These are phyloP conservation scores for Teunomyces gatunensis DNA, from an alignment of 805 yeast species.

Conservation along the genomic window DNA sequence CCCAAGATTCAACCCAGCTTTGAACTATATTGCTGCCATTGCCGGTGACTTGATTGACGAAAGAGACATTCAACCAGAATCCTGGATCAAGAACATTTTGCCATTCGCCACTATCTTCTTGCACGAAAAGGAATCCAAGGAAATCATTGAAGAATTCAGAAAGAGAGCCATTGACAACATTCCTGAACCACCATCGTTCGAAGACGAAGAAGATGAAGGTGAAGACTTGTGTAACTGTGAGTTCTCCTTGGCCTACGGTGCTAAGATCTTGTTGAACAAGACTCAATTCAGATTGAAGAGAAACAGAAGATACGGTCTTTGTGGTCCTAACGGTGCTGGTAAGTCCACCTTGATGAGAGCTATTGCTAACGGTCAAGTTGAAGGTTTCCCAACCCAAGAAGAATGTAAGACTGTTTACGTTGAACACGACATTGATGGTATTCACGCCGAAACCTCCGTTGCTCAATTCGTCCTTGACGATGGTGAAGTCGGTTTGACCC, in stretches of 20 bases:
- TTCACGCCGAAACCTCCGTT: constrained; percentile 94
- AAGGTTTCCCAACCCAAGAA: constrained; percentile 99
- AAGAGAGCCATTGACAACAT: constrained; percentile 96
- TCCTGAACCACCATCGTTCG: constrained; percentile 93
- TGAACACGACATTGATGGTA: constrained; percentile 99
- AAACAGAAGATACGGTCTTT: constrained; percentile 98
- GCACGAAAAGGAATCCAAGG: constrained; percentile 90
- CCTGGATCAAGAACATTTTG: constrained; percentile 86
- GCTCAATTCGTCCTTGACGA: constrained; percentile 86
- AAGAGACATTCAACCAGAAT: constrained; percentile 84
- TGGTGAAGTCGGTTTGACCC: constrained; percentile 69
- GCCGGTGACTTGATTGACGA: constrained; percentile 99
- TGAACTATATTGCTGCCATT: constrained; percentile 86
- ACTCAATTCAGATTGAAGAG: constrained; percentile 98
- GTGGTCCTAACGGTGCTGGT: constrained; percentile 62
- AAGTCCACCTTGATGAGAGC: constrained; percentile 82
- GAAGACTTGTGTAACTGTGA: constrained; percentile 99
- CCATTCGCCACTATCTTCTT: constrained; percentile 96
- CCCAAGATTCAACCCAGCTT: constrained; percentile 74
- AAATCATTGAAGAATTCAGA: constrained; percentile 90
- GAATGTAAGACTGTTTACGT: constrained; percentile 99
- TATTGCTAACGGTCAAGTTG: constrained; percentile 96
- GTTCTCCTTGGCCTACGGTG: constrained; percentile 99
- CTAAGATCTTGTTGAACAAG: constrained; percentile 98
- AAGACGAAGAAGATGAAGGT: constrained; percentile 97